These are phyloP conservation scores for Bryoerythrophyllum caledonicum DNA, from an alignment of 225 moss, liverwort and hornwort genomes.

Conservation along the genomic window DNA sequence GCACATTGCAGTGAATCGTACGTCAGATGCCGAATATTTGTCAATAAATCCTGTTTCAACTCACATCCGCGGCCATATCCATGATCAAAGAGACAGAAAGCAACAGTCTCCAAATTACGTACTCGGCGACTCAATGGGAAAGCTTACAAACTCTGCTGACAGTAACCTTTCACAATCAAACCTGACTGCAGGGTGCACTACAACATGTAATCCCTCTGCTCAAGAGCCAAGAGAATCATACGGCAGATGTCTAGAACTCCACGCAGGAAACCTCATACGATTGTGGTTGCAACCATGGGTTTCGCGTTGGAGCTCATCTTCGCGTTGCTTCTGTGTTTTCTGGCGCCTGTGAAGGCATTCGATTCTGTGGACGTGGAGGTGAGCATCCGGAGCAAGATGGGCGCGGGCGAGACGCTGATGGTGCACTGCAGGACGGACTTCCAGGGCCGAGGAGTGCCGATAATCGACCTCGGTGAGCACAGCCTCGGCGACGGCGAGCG, in stretches of 20 bases:
- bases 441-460: not conserved
- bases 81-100: not conserved
- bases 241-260: not conserved
- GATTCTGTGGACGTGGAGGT: not conserved
- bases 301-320: not conserved
- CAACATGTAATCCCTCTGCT: not conserved
- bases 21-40: too few species aligned
- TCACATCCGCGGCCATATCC: too few species aligned
- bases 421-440: constrained; percentile 8
- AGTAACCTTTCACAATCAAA: not conserved
- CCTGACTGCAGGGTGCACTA: not conserved
- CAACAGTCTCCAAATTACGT: not conserved
- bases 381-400: constrained; percentile 12
- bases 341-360: not conserved
- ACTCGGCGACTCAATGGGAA: not conserved
- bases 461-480: not conserved
- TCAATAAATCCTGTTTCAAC: too few species aligned
- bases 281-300: not conserved
- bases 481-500: not conserved
- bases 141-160: too few species aligned
- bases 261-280: not conserved
- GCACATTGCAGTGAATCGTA: too few species aligned
- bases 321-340: not conserved
- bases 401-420: not conserved
- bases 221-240: not conserved